Conservation (phyloP, 2,329 filamentous ascomycete species). For the Arachnopeziza araneosa region DNA sequence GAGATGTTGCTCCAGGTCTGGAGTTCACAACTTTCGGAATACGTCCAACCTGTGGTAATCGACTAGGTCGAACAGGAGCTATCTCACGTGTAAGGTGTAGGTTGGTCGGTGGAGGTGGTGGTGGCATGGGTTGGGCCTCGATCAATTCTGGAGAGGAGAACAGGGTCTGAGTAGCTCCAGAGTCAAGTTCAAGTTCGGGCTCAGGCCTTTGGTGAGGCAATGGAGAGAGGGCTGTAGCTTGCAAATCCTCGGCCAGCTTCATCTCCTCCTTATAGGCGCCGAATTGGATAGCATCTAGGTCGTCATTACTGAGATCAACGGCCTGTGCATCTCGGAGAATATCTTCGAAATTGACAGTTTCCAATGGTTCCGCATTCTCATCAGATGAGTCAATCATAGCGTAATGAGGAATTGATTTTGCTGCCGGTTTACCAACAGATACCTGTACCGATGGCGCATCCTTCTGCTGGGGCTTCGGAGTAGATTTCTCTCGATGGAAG, state of each 20-base stretch:
- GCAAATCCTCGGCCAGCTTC: conserved; percentile 17
- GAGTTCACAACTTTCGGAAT: conserved; percentile 77
- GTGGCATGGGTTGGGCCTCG: conserved; percentile 4
- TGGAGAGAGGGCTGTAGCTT: conserved; percentile 3
- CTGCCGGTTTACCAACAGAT: conserved; percentile 35
- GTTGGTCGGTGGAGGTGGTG: conserved; percentile 19
- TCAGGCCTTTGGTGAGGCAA: neutral
- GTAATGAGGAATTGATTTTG: conserved; percentile 53
- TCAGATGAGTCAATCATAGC: conserved; percentile 57
- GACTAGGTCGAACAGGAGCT: conserved; percentile 42
- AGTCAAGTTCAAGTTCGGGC: neutral
- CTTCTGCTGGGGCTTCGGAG: conserved; percentile 28
- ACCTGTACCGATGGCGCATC: conserved; percentile 43
- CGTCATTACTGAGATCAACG: conserved; percentile 24
- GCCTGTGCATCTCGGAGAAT: conserved; percentile 44
- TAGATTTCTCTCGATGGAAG: conserved; percentile 48
- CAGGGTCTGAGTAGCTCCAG: conserved; percentile 6
- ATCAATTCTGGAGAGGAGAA: conserved; percentile 22
- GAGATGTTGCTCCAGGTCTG: conserved; percentile 59
- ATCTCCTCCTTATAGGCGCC: conserved; percentile 24
- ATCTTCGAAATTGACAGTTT: conserved; percentile 37
- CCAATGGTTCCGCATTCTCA: conserved; percentile 24
- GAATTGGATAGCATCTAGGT: conserved; percentile 28
- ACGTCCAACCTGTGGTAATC: conserved; percentile 75
- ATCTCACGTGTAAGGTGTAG: conserved; percentile 18